Conservation (phyloP, 306 rosid species). For the Gleditsia sinensis region DNA sequence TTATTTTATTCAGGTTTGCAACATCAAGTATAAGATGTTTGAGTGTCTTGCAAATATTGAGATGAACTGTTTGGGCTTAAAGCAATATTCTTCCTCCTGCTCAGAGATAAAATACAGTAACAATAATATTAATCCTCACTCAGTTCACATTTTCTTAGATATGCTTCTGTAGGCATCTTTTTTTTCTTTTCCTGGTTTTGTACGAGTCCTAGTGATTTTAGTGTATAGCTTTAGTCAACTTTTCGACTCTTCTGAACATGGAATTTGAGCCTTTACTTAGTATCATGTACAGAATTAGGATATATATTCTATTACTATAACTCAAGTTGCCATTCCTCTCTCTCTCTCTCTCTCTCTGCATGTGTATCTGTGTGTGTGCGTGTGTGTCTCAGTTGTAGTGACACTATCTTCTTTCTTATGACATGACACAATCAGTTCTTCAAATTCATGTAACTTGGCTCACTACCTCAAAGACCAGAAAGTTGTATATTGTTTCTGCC, state of each 20-base stretch:
- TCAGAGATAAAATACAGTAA: too few species aligned
- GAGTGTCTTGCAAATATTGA: slow-evolving; percentile 23
- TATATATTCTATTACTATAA: not conserved
- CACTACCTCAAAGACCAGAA: slow-evolving; percentile 14
- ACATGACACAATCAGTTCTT: not conserved
- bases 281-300: slow-evolving; percentile 4
- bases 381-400: slow-evolving; percentile 3
- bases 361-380: not conserved
- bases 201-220: slow-evolving; percentile 4
- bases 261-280: slow-evolving; percentile 6
- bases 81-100: slow-evolving; percentile 19
- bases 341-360: too few species aligned
- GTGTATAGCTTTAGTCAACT: slow-evolving; percentile 6
- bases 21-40: slow-evolving; percentile 25
- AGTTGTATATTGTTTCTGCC: slow-evolving; percentile 10
- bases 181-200: too few species aligned
- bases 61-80: slow-evolving; percentile 31
- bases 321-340: not conserved
- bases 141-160: slow-evolving; percentile 6
- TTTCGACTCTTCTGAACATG: not conserved
- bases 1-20: slow-evolving; percentile 35
- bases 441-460: slow-evolving; percentile 23
- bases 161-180: not conserved
- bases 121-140: not conserved
- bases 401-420: not conserved